Evolutionary conservation across 192 early-diverging fungal genomes (phyloP).

Genomic region (Podila epigama): DNA sequence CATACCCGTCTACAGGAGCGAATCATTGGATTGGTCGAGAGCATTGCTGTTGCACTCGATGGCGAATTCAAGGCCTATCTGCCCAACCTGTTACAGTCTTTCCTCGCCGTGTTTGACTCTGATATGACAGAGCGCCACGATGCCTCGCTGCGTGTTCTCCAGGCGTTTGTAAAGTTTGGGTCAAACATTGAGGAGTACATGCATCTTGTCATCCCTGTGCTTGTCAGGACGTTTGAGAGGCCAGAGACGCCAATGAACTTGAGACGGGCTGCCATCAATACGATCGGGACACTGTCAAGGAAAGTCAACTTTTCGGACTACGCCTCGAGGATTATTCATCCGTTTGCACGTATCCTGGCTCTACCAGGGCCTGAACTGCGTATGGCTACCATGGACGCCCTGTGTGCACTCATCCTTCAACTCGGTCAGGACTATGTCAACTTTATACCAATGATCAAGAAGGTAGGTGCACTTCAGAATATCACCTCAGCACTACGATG

Average conservation of each 20-base stretch:
- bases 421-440: slow-evolving; percentile 85
- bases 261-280: slow-evolving; percentile 70
- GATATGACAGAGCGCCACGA: slow-evolving; percentile 77
- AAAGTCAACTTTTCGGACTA: slow-evolving; percentile 86
- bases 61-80: slow-evolving; percentile 89
- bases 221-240: slow-evolving; percentile 83
- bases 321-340: slow-evolving; percentile 87
- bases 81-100: slow-evolving; percentile 79
- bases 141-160: slow-evolving; percentile 70
- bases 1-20: slow-evolving; percentile 80
- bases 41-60: slow-evolving; percentile 83
- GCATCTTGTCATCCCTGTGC: slow-evolving; percentile 85
- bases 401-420: slow-evolving; percentile 84
- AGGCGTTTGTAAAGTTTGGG: slow-evolving; percentile 84
- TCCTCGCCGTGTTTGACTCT: slow-evolving; percentile 85
- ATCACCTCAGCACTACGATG: not conserved
- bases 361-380: slow-evolving; percentile 60
- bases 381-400: slow-evolving; percentile 76
- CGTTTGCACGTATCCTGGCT: slow-evolving; percentile 79
- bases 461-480: slow-evolving; percentile 57
- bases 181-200: slow-evolving; percentile 92
- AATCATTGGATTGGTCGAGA: slow-evolving; percentile 86
- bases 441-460: slow-evolving; percentile 88
- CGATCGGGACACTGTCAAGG: slow-evolving; percentile 75
- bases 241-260: slow-evolving; percentile 66